Conservation (phyloP, 2,329 filamentous ascomycete genomes). For the Aspergillus unguis region DNA sequence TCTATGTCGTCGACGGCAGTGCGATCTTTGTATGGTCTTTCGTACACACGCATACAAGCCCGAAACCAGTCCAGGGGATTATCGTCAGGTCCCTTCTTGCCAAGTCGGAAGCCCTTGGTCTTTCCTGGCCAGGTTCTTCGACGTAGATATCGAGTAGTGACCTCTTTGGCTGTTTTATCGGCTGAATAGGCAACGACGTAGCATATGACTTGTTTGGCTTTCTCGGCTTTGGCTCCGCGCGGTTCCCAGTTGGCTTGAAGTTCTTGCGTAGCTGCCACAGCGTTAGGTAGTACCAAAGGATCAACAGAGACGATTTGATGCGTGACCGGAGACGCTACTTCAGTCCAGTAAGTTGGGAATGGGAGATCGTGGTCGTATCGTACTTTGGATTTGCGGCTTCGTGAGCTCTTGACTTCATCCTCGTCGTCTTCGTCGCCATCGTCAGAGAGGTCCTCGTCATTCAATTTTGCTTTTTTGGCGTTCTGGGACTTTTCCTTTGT, state of each 20-base stretch:
- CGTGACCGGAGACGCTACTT: conserved; percentile 78
- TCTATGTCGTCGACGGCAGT: conserved; percentile 77
- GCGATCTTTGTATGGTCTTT: conserved; percentile 49
- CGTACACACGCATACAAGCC: conserved; percentile 71
- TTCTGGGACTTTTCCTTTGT: conserved; percentile 7
- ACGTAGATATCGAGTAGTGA: conserved; percentile 86
- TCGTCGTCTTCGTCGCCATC: conserved; percentile 16
- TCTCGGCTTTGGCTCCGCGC: conserved; percentile 76
- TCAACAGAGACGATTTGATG: conserved; percentile 78
- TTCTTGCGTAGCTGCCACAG: conserved; percentile 69
- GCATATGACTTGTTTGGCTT: conserved; percentile 81
- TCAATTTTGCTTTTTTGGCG: conserved; percentile 2
- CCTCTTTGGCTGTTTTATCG: conserved; percentile 89
- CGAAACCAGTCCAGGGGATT: conserved; percentile 77
- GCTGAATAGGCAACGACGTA: conserved; percentile 80
- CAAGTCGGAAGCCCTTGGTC: conserved; percentile 81
- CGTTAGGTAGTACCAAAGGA: conserved; percentile 61
- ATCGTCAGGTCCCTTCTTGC: conserved; percentile 57
- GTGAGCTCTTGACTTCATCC: conserved; percentile 25
- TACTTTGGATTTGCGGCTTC: conserved; percentile 42
- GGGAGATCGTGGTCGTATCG: conserved; percentile 71
- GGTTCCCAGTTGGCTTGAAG: conserved; percentile 74
- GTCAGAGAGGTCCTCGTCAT: conserved; percentile 7
- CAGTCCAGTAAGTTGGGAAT: conserved; percentile 90
- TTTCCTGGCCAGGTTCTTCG: conserved; percentile 78